Percentiles rank a stretch among this genome's conserved stretches.
Evolutionary conservation across 164 flowering plant genomes (phyloP).

Genomic region (Santalum album): DNA sequence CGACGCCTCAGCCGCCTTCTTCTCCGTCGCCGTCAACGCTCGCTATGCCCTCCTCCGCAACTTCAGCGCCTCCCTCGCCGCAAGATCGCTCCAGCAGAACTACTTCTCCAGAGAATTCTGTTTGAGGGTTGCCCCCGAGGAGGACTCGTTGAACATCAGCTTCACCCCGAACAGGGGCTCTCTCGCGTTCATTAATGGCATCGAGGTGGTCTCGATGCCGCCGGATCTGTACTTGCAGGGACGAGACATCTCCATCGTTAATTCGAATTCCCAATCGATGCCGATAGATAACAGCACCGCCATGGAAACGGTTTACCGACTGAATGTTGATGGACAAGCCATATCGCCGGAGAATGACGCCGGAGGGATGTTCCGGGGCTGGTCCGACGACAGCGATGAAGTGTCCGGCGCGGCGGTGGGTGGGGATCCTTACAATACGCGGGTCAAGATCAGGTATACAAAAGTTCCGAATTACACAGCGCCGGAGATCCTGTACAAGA

Average conservation of each 20-base stretch:
- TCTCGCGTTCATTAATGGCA: slow-evolving; percentile 15
- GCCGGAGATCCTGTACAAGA: slow-evolving; percentile 9
- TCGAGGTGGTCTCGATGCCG: slow-evolving; percentile 14
- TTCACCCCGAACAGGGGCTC: not conserved
- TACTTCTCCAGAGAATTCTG: slow-evolving; percentile 12
- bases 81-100: not conserved
- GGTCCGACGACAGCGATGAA: slow-evolving; percentile 6
- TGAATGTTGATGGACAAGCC: slow-evolving; percentile 7
- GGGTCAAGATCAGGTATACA: not conserved
- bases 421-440: not conserved
- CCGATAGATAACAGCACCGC: slow-evolving; percentile 2
- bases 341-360: slow-evolving; percentile 8
- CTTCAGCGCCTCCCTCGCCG: slow-evolving; percentile 11
- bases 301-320: slow-evolving; percentile 13
- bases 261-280: not conserved
- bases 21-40: slow-evolving; percentile 5
- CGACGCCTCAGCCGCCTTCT: slow-evolving; percentile 4
- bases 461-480: slow-evolving; percentile 9
- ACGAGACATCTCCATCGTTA: not conserved
- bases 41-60: slow-evolving; percentile 8
- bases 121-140: slow-evolving; percentile 3
- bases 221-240: not conserved
- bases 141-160: too few species aligned
- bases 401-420: not conserved
- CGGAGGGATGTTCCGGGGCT: slow-evolving; percentile 9